Evolutionary conservation across 257 asterid genomes (phyloP), one percentile per base, ranked within the genome.

Genomic region (Salvia splendens): DNA sequence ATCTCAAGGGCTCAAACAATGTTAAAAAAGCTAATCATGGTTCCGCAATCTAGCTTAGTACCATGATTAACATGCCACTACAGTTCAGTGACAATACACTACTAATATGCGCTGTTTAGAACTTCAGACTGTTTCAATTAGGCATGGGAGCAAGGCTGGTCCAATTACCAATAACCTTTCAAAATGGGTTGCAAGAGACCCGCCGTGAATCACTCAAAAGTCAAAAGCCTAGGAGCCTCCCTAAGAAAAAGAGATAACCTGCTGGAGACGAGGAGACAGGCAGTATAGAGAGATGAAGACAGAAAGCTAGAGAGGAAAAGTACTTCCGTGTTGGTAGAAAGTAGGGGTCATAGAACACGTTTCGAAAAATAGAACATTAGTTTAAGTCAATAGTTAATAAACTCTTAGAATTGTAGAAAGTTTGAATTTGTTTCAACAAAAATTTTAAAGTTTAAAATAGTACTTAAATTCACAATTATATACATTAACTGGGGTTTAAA

Each of bases 1-100:
- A 48, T 56, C 67, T n/a, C 35, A 24, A 24, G 2, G 30, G 2
- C 30, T 24, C 6, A 24, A 50, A 60, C 43, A 74, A 52, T 15
- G 2, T 10, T 53, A 15, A 42, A 61, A 53, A 51, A 24, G 14
- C 68, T 61, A 64, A 55, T n/a, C 50, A 7, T 32, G 40, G 49
- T 38, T 20, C 75, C 28, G 50, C 51, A 12, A 46, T 12, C 51
- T 46, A 46, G 68, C 68, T 55, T 47, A 56, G 49, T 17, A 62
- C 35, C 46, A 68, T 32, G 16, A 17, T 51, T 28, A 15, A 5
- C 52, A 51, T 30, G 69, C 48, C 63, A 67, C 38, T 33, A 33
- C 4, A 33, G 38, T 33, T 33, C 6, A 33, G 38, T 33, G 5
- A 33, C 38, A 33, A 33, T 33, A 33, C 38, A 33, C 51, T 12